Conservation (phyloP, 805 yeast genomes). For the Candida adriatica region DNA sequence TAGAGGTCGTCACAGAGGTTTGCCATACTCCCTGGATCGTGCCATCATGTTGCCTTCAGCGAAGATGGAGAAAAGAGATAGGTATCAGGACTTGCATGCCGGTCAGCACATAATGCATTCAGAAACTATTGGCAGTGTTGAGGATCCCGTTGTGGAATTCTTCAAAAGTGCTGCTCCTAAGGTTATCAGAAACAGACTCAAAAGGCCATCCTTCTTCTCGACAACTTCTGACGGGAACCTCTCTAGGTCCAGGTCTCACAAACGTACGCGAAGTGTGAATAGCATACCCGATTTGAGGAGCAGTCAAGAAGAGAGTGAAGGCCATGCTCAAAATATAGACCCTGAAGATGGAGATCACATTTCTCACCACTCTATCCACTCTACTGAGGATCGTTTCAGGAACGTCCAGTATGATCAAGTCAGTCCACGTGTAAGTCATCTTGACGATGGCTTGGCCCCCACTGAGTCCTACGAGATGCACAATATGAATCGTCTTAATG, state of each 20-base stretch:
- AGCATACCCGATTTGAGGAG: constrained; percentile 1
- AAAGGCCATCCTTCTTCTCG: constrained; percentile 20
- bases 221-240: constrained; percentile 1
- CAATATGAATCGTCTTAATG: constrained; percentile 4
- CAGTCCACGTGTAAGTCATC: background rate
- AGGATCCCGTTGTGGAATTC: constrained; percentile 24
- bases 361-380: background rate
- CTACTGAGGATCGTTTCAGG: constrained; percentile 5
- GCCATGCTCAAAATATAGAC: too few relatives aligned
- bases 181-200: constrained; percentile 17
- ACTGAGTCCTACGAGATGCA: constrained; percentile 3
- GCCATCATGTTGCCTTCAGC: constrained; percentile 84
- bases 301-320: background rate
- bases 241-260: constrained; percentile 2
- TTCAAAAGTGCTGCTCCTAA: constrained; percentile 25
- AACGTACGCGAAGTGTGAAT: constrained; percentile 1
- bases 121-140: constrained; percentile 18
- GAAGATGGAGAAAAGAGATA: constrained; percentile 54
- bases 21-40: constrained; percentile 89
- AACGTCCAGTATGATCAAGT: constrained; percentile 13
- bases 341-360: too few relatives aligned
- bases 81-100: constrained; percentile 26
- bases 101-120: constrained; percentile 11
- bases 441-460: constrained; percentile 1
- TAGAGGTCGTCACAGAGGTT: constrained; percentile 94